These are phyloP conservation scores for Stachybotrys echinatus DNA, from an alignment of 2,329 filamentous ascomycete species.

Conservation along the genomic window DNA sequence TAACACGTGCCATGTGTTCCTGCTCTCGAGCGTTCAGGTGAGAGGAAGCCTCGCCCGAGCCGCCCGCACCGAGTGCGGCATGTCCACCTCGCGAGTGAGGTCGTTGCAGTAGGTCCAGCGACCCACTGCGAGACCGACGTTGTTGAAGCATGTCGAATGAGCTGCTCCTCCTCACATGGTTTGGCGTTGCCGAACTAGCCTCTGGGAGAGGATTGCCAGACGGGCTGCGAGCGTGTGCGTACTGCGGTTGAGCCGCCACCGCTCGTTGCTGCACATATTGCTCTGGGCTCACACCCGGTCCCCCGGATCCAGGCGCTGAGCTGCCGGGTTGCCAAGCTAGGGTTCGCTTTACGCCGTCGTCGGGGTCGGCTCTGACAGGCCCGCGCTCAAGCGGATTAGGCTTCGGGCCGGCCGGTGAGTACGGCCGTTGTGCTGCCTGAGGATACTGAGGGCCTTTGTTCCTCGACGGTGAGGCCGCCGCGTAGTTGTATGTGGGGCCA, in stretches of 20 bases:
- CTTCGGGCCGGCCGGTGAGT: slow-evolving; percentile 23
- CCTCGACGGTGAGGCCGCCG: slow-evolving; percentile 23
- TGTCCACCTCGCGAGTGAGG: slow-evolving; percentile 57
- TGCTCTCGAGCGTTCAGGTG: slow-evolving; percentile 82
- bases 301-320: slow-evolving; percentile 38
- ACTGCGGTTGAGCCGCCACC: slow-evolving; percentile 47
- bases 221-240: slow-evolving; percentile 54
- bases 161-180: slow-evolving; percentile 31
- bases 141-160: slow-evolving; percentile 33
- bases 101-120: slow-evolving; percentile 41
- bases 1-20: slow-evolving; percentile 79
- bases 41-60: slow-evolving; percentile 31
- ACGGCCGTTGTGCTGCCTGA: slow-evolving; percentile 20
- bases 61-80: slow-evolving; percentile 42
- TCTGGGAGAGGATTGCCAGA: slow-evolving; percentile 41
- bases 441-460: slow-evolving; percentile 21
- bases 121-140: slow-evolving; percentile 35
- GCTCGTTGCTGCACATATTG: slow-evolving; percentile 79
- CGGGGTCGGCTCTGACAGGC: slow-evolving; percentile 42
- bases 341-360: slow-evolving; percentile 56
- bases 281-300: slow-evolving; percentile 64
- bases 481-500: slow-evolving; percentile 73
- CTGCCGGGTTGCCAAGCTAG: slow-evolving; percentile 76
- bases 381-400: slow-evolving; percentile 17
- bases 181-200: slow-evolving; percentile 16